Evolutionary conservation across 1,139 yeast genomes (phyloP).

Genomic region (Pneumocystis jirovecii): DNA sequence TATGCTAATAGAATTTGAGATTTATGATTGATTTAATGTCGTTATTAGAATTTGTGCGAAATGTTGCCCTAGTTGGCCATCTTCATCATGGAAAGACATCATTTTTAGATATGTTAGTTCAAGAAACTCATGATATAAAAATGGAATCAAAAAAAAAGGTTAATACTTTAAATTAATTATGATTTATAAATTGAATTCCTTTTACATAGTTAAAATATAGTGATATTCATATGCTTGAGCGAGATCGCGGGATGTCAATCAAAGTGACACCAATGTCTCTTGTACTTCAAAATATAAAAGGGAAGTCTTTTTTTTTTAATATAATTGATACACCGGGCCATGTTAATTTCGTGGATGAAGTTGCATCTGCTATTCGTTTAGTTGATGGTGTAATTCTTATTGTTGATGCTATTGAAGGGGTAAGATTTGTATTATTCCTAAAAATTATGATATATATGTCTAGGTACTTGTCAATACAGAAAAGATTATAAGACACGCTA

Average conservation of each 20-base stretch:
- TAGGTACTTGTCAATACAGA: constrained; percentile 32
- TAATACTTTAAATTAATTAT: constrained; percentile 16
- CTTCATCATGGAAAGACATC: constrained; percentile 82
- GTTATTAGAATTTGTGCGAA: constrained; percentile 55
- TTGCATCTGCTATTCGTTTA: constrained; percentile 40
- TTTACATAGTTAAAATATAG: constrained; percentile 39
- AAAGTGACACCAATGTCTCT: constrained; percentile 50
- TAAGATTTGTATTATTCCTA: constrained; percentile 18
- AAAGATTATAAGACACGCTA: constrained; percentile 34
- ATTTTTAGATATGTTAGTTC: constrained; percentile 51
- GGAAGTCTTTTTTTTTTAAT: constrained; percentile 45
- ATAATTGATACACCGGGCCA: constrained; percentile 88
- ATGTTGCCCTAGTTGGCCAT: constrained; percentile 69
- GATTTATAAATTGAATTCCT: not conserved
- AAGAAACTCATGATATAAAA: constrained; percentile 39
- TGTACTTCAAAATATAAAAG: constrained; percentile 41
- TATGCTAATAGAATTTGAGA: not conserved
- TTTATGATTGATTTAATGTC: constrained; percentile 33
- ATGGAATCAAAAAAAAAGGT: constrained; percentile 23
- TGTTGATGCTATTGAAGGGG: constrained; percentile 76
- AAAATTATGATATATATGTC: not conserved
- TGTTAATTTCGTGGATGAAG: constrained; percentile 64
- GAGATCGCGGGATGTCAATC: constrained; percentile 54
- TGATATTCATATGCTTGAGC: constrained; percentile 58
- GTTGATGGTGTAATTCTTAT: constrained; percentile 57